A percentile compares a stretch with the other conserved stretches of the same genome.
These are phyloP conservation scores for Coniochaeta sp. DNA, from an alignment of 2,329 filamentous ascomycete species.

Conservation along the genomic window DNA sequence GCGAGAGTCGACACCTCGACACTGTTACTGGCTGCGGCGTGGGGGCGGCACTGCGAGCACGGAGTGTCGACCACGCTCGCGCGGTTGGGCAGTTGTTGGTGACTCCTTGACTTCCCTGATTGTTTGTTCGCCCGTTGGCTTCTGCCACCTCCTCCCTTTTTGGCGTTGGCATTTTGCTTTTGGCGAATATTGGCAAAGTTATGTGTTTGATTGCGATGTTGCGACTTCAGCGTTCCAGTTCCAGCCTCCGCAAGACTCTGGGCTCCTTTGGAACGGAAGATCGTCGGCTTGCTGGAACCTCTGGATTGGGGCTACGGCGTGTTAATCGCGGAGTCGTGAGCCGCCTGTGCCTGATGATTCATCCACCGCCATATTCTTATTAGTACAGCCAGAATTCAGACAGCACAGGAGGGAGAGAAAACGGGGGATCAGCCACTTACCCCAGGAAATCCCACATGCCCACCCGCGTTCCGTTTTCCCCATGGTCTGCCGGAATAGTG, in stretches of 20 bases:
- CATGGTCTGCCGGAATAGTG: not conserved
- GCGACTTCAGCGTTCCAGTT: not conserved
- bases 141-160: too few relatives aligned
- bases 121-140: not conserved
- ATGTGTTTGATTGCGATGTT: not conserved
- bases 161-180: too few relatives aligned
- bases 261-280: not conserved
- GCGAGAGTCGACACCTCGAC: not conserved
- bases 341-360: not conserved
- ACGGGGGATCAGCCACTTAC: too few relatives aligned
- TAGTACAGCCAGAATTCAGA: too few relatives aligned
- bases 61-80: conserved; percentile 1
- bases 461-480: not conserved
- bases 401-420: too few relatives aligned
- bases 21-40: conserved; percentile 1
- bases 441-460: conserved; percentile 1
- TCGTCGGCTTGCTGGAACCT: not conserved
- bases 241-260: not conserved
- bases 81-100: not conserved
- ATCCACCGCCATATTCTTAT: not conserved
- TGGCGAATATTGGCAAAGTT: too few relatives aligned
- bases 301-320: not conserved
- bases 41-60: conserved; percentile 3
- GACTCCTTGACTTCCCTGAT: not conserved
- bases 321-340: conserved; percentile 1